phyloP scores from a whole-genome alignment of 2,329 filamentous ascomycete species.

The Claviceps sp. region DNA sequence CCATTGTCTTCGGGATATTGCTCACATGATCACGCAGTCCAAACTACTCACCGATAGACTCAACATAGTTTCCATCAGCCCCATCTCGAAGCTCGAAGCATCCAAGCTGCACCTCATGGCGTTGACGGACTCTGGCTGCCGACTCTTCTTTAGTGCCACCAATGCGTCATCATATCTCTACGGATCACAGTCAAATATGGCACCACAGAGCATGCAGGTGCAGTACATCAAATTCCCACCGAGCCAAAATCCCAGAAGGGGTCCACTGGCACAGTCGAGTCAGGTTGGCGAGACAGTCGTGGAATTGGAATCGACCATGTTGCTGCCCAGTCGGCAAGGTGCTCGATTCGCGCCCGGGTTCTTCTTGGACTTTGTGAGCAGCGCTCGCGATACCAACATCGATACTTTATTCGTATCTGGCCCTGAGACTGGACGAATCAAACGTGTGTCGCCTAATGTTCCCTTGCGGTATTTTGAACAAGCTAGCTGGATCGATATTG shows the following conservation, averaged over 20 bases:
- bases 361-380: constrained; percentile 72
- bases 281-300: constrained; percentile 24
- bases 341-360: constrained; percentile 71
- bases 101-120: constrained; percentile 80
- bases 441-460: constrained; percentile 39
- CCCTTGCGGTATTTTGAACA: constrained; percentile 59
- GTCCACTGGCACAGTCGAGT: constrained; percentile 10
- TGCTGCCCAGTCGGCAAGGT: constrained; percentile 37
- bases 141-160: constrained; percentile 84
- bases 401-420: constrained; percentile 73
- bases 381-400: constrained; percentile 42
- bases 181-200: constrained; percentile 44
- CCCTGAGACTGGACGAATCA: constrained; percentile 78
- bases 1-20: constrained; percentile 56
- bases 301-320: constrained; percentile 35
- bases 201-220: constrained; percentile 93
- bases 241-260: constrained; percentile 16
- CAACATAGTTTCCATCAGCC: constrained; percentile 69
- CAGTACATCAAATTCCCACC: constrained; percentile 94
- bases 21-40: constrained; percentile 70
- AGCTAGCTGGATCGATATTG: constrained; percentile 65
- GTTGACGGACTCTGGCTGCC: constrained; percentile 77
- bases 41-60: constrained; percentile 56
- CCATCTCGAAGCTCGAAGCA: constrained; percentile 68
- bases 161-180: constrained; percentile 57